Base-by-base conservation (phyloP, 768 basidiomycete species). In the Tricholoma flavovirens region DNA sequence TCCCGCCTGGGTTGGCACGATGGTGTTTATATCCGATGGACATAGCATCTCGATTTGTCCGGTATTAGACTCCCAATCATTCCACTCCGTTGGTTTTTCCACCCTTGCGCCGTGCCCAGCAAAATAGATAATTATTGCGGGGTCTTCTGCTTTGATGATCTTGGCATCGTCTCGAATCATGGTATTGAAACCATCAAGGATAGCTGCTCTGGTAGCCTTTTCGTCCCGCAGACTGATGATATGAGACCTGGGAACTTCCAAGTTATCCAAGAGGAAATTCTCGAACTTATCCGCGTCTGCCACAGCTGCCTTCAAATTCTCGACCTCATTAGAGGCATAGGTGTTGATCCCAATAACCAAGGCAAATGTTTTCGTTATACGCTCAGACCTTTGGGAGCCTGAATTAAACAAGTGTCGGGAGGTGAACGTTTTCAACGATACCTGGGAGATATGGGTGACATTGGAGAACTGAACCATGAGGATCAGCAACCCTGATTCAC, bases 271-370 rank as follows among this genome's bases (percentile, higher is more conserved):
- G 14, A 80, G 60, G 57, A 70, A 78, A 1, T 61, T 33, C 48
- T 68, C 66, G 46, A 80, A 66, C 6, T 67, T 67, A 55, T 74
- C 64, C 0, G 78, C 77, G 55, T 80, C 79, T 5, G 62, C 58
- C 5, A 71, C 71, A 4, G 76, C 76, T 17, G 70, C 73, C 9
- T 38, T 53, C 49, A 79, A 71, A 48, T 70, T 60, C 4, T 24
- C 21, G 54, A 66, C 63, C 5, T 57, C 59, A 14, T 49, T 17
- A 32, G 61, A 57, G 29, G 21, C 32, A 49, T 79, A 79, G 40
- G 67, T 36, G 55, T 78, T 70, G 49, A 79, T 77, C 11, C 77
- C 78, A 40, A 79, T 74, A 49, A 77, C 66, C 22, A 79, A 65
- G 8, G 75, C 75, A 12, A 75, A 73, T 46, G 77, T 65, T n/a